Evolutionary conservation across 1,284 basidiomycete genomes (phyloP).

Genomic region (Ceratobasidium sp.): DNA sequence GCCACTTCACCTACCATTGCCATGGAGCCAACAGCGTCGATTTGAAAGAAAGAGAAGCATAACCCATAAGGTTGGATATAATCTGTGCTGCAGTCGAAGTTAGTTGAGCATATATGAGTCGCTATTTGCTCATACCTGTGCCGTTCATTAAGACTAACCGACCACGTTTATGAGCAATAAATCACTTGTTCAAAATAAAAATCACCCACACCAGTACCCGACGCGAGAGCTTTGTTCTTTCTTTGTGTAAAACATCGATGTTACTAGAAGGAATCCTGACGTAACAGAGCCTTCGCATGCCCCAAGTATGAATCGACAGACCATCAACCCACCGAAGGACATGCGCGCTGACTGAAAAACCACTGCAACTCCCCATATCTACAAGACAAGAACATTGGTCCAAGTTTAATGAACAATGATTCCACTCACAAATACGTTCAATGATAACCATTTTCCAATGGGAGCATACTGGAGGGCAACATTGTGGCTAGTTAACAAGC

Average conservation of each 20-base stretch:
- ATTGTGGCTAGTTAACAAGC: constrained; percentile 63
- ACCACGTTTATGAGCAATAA: neutral
- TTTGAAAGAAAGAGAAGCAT: constrained; percentile 70
- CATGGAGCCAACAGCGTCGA: constrained; percentile 67
- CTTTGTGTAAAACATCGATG: constrained; percentile 81
- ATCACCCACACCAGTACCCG: constrained; percentile 79
- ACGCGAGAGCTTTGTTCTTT: constrained; percentile 76
- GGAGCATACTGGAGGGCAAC: constrained; percentile 78
- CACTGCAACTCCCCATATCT: constrained; percentile 58
- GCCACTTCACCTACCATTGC: constrained; percentile 64
- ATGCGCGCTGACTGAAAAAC: constrained; percentile 65
- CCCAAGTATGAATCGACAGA: constrained; percentile 72
- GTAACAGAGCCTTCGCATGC: constrained; percentile 83
- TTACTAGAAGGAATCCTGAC: constrained; percentile 74
- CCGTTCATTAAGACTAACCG: constrained; percentile 63
- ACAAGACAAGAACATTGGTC: neutral
- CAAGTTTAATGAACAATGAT: neutral
- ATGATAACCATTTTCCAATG: constrained; percentile 77
- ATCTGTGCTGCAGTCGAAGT: constrained; percentile 55
- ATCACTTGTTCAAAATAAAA: neutral
- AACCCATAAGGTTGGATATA: constrained; percentile 75
- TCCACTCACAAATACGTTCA: constrained; percentile 25
- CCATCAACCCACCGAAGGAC: constrained; percentile 75
- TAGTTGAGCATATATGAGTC: neutral
- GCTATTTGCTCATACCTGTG: constrained; percentile 54